A percentile compares a stretch with the other conserved stretches of the same genome.
Evolutionary conservation across 768 basidiomycete species (phyloP).

Genomic region (Russula griseocarnosa): DNA sequence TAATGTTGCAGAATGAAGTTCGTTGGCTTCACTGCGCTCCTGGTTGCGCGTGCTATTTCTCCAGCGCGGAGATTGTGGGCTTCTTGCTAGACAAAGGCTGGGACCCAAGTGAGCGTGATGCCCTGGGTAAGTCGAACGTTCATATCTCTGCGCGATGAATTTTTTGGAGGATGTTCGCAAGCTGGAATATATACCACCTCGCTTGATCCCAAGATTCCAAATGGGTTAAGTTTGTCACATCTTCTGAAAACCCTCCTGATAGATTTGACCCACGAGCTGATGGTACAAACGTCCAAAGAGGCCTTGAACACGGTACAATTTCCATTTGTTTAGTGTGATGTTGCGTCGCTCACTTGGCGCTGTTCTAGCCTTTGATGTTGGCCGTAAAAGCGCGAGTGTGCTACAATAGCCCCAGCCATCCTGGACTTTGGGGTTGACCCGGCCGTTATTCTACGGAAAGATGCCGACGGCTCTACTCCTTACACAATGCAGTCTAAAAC

Average conservation of each 20-base stretch:
- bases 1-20: slow-evolving; percentile 43
- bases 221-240: slow-evolving; percentile 36
- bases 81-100: slow-evolving; percentile 48
- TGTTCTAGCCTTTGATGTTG: slow-evolving; percentile 49
- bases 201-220: slow-evolving; percentile 36
- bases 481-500: slow-evolving; percentile 45
- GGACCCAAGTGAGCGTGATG: slow-evolving; percentile 43
- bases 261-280: slow-evolving; percentile 43
- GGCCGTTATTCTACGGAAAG: slow-evolving; percentile 37
- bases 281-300: slow-evolving; percentile 45
- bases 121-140: slow-evolving; percentile 40
- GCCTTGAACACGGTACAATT: slow-evolving; percentile 45
- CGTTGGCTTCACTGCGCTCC: slow-evolving; percentile 43
- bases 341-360: background rate
- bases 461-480: slow-evolving; percentile 49
- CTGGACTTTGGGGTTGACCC: slow-evolving; percentile 41
- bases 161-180: slow-evolving; percentile 31
- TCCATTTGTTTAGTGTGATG: slow-evolving; percentile 9
- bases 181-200: slow-evolving; percentile 57
- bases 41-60: slow-evolving; percentile 40
- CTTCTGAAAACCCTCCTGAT: slow-evolving; percentile 49
- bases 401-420: slow-evolving; percentile 34
- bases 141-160: background rate
- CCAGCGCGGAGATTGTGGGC: slow-evolving; percentile 41
- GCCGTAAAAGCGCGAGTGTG: slow-evolving; percentile 41